Evolutionary conservation across 345 rosid genomes (phyloP).

Genomic region (Boechera retrofracta): DNA sequence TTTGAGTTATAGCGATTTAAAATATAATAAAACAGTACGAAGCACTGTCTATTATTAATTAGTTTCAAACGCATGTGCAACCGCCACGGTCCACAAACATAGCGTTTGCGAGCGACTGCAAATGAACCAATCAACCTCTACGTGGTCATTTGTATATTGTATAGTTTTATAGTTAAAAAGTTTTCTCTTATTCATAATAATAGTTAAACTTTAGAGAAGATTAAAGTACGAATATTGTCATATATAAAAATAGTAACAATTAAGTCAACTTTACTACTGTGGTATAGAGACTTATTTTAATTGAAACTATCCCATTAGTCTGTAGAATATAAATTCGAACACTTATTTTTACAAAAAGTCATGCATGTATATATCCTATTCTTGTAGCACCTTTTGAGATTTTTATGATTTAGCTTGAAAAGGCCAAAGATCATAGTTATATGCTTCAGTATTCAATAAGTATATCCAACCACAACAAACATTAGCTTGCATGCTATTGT

Average conservation of each 20-base stretch:
- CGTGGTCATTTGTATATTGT: neutral
- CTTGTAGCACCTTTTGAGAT: constrained; percentile 18
- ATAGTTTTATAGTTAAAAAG: neutral
- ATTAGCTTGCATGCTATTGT: constrained; percentile 23
- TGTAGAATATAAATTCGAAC: neutral
- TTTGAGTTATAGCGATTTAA: neutral
- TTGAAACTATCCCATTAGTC: neutral
- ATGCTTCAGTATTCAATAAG: constrained; percentile 30
- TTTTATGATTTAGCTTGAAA: constrained; percentile 10
- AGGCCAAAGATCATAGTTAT: constrained; percentile 15
- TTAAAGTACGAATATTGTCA: neutral
- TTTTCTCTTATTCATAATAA: neutral
- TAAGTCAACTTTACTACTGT: constrained; percentile 9
- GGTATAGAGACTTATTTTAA: neutral
- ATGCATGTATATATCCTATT: neutral
- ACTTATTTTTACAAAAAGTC: no score
- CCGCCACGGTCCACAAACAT: no score
- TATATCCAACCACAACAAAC: constrained; percentile 28
- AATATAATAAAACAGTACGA: no score
- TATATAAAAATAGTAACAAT: neutral
- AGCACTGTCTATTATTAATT: no score
- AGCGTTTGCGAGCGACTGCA: neutral
- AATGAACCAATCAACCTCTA: neutral
- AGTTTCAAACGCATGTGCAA: no score
- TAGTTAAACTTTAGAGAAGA: neutral